Base-by-base conservation (phyloP, 2,329 filamentous ascomycete species). In the Pseudogymnoascus sp. region DNA sequence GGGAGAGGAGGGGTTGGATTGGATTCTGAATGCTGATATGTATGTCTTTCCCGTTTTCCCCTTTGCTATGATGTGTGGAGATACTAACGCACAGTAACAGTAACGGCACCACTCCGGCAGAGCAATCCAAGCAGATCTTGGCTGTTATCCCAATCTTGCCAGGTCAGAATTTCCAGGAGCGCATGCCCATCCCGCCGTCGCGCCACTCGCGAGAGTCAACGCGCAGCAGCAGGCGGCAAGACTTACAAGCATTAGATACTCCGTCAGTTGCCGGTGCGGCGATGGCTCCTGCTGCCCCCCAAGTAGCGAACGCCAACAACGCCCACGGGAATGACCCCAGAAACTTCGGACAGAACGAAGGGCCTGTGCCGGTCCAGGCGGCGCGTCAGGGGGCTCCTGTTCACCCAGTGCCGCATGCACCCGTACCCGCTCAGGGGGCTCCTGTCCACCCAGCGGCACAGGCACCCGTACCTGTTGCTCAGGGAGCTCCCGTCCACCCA, bases 1-100 rank as follows among this genome's bases (percentile, higher is more conserved):
- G 71, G 90, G 89, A 29, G 89, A 95, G 73, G 91, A 95, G 71
- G 90, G 90, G 66, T 77, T 99, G 31, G 94, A 97, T 74, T 99
- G 91, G 90, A 92, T 97, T 70, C 89, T 99, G 70, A 88, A 93
- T 73, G 88, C 92, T 1, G 80, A 86, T 61, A 83, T 99, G 92
- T 96, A 75, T 74, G 84, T 73, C 50, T 60, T 40, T 57, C 15
- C 47, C 21, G 6, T 8, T 17, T 17, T 24, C 13, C 26, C 5
- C 39, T 50, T 31, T n/a, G 9, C 31, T 40, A 5, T 6, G 26
- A n/a, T n/a, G n/a, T n/a, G n/a, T n/a, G n/a, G n/a, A n/a, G n/a
- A 54, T 50, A 21, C 59, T 59, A 26, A 61, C 37, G 6, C 29
- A 36, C 57, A 60, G 47, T 13, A 73, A 63, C 63, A 86, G 84